A percentile compares a stretch with the other conserved stretches of the same genome.
Conservation (phyloP, 164 flowering plant genomes). For the Macadamia integrifolia region DNA sequence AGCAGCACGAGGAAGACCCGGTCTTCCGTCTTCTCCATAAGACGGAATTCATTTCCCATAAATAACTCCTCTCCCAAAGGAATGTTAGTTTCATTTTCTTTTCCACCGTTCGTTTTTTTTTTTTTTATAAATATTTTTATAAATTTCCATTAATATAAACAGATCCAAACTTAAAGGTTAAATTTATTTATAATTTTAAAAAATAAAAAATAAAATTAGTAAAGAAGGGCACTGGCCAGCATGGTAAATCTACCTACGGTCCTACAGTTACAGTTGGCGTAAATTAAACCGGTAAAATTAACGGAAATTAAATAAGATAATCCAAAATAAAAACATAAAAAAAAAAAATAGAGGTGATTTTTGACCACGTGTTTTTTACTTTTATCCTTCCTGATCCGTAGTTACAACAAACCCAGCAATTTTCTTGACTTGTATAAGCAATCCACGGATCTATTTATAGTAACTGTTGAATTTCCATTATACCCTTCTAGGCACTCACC, state of each 20-base stretch:
- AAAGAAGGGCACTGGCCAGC: constrained; percentile 11
- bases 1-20: constrained; percentile 8
- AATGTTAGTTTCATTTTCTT: constrained; percentile 24
- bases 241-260: neutral
- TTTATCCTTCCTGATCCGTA: constrained; percentile 13
- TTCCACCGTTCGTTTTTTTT: constrained; percentile 20
- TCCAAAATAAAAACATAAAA: neutral
- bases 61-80: constrained; percentile 18
- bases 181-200: neutral
- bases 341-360: neutral
- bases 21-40: constrained; percentile 4
- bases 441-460: constrained; percentile 2
- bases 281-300: constrained; percentile 7
- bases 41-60: constrained; percentile 23
- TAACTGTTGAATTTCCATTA: neutral
- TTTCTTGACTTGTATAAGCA: constrained; percentile 18
- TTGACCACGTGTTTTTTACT: constrained; percentile 21
- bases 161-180: constrained; percentile 24
- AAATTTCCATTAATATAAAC: neutral
- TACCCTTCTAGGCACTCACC: neutral
- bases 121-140: too few relatives aligned
- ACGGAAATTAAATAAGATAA: neutral
- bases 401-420: constrained; percentile 31
- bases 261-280: constrained; percentile 14
- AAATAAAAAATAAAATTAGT: neutral